Base-by-base conservation (phyloP, 2,329 filamentous ascomycete genomes). In the Hortaea werneckii region DNA sequence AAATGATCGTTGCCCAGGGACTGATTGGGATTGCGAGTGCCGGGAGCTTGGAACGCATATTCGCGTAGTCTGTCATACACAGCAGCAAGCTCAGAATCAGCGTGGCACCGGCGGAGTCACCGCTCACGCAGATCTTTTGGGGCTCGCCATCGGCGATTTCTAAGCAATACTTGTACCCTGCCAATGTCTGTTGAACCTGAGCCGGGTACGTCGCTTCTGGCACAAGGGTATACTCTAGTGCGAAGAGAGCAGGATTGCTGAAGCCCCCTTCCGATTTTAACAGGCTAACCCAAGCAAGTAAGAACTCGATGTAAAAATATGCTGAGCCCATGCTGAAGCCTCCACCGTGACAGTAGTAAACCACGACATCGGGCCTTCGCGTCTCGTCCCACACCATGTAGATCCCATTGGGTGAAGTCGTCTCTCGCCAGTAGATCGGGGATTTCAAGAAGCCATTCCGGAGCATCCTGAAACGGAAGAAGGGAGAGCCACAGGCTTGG, bases 291-390 rank as follows among this genome's bases (percentile, higher is more conserved):
- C 83, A 87, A 6, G 79, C 77, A 44, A 90, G 69, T 2, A 94
- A 72, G 54, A 90, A 92, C 58, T 94, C 87, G 32, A 89, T 76
- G 62, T 94, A 94, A 64, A 94, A 94, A 67, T 84, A 85, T 12
- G 76, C 72, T 9, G 84, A 87, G 3, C 87, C 87, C 81, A 94
- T 85, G 5, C 79, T 78, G 62, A 94, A 92, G 0, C 87, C 87
- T 20, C 87, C 87, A 11, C 83, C 87, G 61, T 94, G 87, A 37
- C 78, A 77, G 61, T 92, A 92, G 61, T 87, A 90, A 1, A 94
- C 65, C n/a, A 88, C 80, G 45, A 92, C 69, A 60, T 92, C 86
- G 0, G 85, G 82, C 44, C 76, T 70, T 41, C 71, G 66, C 35
- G 73, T 69, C 11, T 76, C 73, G 54, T 86, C 74, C 39, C 76